Base-by-base conservation (phyloP, 2,329 filamentous ascomycete genomes). In the Didymella arachidicola region DNA sequence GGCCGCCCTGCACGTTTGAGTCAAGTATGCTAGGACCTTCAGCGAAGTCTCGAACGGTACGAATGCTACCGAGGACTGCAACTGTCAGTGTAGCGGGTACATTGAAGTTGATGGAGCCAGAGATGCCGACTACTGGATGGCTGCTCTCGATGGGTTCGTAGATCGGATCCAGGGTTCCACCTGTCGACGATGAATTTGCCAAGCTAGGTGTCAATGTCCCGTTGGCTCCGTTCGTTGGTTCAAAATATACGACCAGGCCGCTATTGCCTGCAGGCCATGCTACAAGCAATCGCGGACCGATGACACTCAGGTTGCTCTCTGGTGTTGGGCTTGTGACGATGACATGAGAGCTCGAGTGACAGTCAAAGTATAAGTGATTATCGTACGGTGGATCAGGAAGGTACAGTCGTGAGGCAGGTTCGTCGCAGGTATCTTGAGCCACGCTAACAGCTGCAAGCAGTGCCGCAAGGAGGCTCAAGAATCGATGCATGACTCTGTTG, bases 231-330 rank as follows among this genome's bases (percentile, higher is more conserved):
- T 82, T 81, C 47, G 81, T 75, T 0, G 87, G 83, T 14, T 80
- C 75, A 62, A 89, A 89, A 64, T 83, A 87, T 0, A 82, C 77
- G 4, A 81, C 82, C 26, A 84, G 78, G 0, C 87, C 87, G 51
- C 86, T 89, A 65, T 89, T 87, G 2, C 87, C 87, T 8, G 86
- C 84, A 7, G 87, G 86, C 86, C 86, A 89, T 8, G 87, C 87
- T 7, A 77, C 68, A 11, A 87, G 78, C 22, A 89, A 72, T n/a
- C 87, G 79, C 8, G 86, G 86, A 0, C 81, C 79, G 59, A 87
- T 84, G 32, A 86, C 76, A 1, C 77, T 80, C 1, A 87, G 74
- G 63, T 87, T 80, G 55, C 82, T 86, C 16, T 81, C 78, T 1
- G 79, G 66, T 0, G 82, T 71, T 14, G 87, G 86, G 58, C 80